These are phyloP conservation scores for Trichoderma hamatum DNA, from an alignment of 2,329 filamentous ascomycete species.

Conservation along the genomic window DNA sequence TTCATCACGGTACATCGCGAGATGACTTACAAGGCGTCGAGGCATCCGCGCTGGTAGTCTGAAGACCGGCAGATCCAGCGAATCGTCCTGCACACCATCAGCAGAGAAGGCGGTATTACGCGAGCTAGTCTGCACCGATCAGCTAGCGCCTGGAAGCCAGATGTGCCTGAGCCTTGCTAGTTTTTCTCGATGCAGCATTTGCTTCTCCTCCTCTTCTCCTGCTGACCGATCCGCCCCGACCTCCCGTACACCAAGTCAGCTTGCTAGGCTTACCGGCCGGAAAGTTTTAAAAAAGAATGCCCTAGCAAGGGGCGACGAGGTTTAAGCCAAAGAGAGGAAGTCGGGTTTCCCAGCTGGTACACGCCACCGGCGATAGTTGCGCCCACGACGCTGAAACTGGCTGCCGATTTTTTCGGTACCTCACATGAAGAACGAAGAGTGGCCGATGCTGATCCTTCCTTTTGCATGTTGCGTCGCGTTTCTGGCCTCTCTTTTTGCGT, in stretches of 20 bases:
- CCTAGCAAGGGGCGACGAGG: not conserved
- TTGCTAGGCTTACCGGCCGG: not conserved
- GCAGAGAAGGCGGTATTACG: not conserved
- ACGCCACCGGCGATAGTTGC: not conserved
- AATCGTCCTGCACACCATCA: constrained; percentile 3
- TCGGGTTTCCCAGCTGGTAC: constrained; percentile 19
- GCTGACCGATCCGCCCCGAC: not conserved
- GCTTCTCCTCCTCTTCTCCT: not conserved
- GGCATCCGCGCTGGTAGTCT: not conserved
- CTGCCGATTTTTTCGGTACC: not conserved
- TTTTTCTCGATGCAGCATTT: constrained; percentile 6
- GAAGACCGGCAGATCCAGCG: not conserved
- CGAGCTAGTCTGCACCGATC: constrained; percentile 7
- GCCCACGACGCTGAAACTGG: not conserved
- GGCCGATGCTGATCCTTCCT: not conserved
- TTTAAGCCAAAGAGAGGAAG: constrained; percentile 8
- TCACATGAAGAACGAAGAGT: not conserved
- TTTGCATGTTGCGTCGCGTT: constrained; percentile 1
- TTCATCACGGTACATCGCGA: not conserved
- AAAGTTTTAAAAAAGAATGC: not conserved
- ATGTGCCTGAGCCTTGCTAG: constrained; percentile 5
- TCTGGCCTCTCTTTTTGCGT: not conserved
- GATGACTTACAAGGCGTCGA: not conserved
- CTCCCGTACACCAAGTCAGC: not conserved
- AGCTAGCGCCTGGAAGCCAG: constrained; percentile 2